phyloP scores from a whole-genome alignment of 2,329 filamentous ascomycete species.

The Fulvia fulva region DNA sequence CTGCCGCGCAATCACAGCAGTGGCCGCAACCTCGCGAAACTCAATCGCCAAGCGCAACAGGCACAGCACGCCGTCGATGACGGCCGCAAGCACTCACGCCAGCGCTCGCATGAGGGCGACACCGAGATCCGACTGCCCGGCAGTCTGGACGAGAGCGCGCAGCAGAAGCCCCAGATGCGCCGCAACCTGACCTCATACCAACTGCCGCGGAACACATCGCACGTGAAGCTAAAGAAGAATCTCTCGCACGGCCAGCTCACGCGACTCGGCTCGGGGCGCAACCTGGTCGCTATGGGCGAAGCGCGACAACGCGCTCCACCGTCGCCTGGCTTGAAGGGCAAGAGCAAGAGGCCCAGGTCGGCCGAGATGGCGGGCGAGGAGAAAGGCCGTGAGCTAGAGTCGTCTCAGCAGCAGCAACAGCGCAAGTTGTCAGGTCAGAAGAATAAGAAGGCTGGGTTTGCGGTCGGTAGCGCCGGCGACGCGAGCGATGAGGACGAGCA shows the following conservation, averaged over 20 bases:
- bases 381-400: slow-evolving; percentile 30
- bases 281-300: slow-evolving; percentile 27
- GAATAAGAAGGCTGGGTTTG: slow-evolving; percentile 34
- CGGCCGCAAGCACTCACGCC: slow-evolving; percentile 24
- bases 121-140: slow-evolving; percentile 34
- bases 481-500: slow-evolving; percentile 26
- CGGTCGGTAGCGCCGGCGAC: slow-evolving; percentile 28
- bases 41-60: slow-evolving; percentile 23
- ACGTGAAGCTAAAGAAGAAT: slow-evolving; percentile 36
- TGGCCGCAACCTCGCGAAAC: slow-evolving; percentile 30
- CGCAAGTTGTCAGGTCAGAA: slow-evolving; percentile 9
- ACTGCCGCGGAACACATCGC: slow-evolving; percentile 27
- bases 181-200: slow-evolving; percentile 32
- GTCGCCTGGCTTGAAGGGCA: slow-evolving; percentile 29
- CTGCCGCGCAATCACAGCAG: slow-evolving; percentile 33
- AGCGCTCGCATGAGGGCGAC: slow-evolving; percentile 31
- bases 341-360: slow-evolving; percentile 30
- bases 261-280: slow-evolving; percentile 38
- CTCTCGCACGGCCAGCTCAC: slow-evolving; percentile 46
- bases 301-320: slow-evolving; percentile 22
- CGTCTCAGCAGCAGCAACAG: slow-evolving; percentile 18
- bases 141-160: slow-evolving; percentile 28
- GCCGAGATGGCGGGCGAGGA: slow-evolving; percentile 26
- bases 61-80: slow-evolving; percentile 19
- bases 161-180: slow-evolving; percentile 24